phyloP scores from a whole-genome alignment of 768 basidiomycete genomes.

The Mycena belliarum region DNA sequence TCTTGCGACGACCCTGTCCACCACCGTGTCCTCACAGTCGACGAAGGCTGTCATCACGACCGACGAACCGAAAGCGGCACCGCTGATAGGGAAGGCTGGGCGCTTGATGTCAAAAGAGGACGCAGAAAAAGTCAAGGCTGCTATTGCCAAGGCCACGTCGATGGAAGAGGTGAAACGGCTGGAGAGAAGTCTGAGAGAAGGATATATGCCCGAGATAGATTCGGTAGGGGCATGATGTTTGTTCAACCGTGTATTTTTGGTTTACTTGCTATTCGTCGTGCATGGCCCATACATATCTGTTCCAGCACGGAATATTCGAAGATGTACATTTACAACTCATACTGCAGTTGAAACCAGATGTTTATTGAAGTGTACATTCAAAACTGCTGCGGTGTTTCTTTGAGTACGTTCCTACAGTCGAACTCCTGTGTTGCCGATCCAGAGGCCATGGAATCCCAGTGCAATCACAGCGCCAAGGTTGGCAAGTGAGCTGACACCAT shows the following conservation, averaged over 20 bases:
- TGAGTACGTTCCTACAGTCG: conserved; percentile 41
- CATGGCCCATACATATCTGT: conserved; percentile 1
- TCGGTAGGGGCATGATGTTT: conserved; percentile 75
- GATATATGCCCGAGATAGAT: conserved; percentile 79
- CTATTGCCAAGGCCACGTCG: conserved; percentile 88
- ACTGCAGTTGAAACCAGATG: not conserved
- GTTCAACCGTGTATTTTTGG: conserved; percentile 35
- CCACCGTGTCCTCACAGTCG: conserved; percentile 66
- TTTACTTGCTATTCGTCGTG: conserved; percentile 4
- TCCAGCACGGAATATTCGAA: not conserved
- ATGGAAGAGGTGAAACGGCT: conserved; percentile 85
- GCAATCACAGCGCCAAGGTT: conserved; percentile 64
- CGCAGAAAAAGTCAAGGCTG: conserved; percentile 81
- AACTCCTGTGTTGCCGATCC: conserved; percentile 62
- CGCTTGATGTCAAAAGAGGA: conserved; percentile 91
- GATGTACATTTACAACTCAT: conserved; percentile 7
- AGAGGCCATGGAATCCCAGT: conserved; percentile 67
- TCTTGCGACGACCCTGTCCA: conserved; percentile 76
- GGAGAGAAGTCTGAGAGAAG: conserved; percentile 81
- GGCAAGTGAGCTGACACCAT: conserved; percentile 68
- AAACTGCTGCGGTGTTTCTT: not conserved
- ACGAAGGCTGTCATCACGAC: conserved; percentile 64
- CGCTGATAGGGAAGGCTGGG: conserved; percentile 67
- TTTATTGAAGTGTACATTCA: too few species aligned
- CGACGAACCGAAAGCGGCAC: conserved; percentile 74